Evolutionary conservation across 768 basidiomycete species (phyloP).

Genomic region (Tulasnella sp.): DNA sequence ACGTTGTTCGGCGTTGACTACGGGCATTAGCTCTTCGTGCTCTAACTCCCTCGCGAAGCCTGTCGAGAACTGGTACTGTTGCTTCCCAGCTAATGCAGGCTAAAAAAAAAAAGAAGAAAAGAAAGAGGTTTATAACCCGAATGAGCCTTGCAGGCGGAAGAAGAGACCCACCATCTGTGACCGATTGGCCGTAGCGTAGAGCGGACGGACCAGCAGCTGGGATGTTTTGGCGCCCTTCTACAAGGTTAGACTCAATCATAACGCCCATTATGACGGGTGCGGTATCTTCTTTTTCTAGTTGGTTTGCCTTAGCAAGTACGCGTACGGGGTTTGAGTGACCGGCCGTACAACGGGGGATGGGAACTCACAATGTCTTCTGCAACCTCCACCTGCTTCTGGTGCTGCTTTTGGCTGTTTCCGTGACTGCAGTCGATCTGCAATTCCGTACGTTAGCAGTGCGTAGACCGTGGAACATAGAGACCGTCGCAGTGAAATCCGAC

Average conservation of each 20-base stretch:
- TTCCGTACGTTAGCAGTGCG: background rate
- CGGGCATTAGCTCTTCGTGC: constrained; percentile 53
- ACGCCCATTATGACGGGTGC: constrained; percentile 80
- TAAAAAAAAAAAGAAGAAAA: no score
- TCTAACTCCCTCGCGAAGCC: constrained; percentile 84
- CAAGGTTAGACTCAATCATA: constrained; percentile 93
- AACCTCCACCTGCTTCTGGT: constrained; percentile 84
- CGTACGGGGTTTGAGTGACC: background rate
- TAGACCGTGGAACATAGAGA: background rate
- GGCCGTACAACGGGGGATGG: constrained; percentile 24
- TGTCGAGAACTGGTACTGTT: constrained; percentile 79
- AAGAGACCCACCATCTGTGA: constrained; percentile 61
- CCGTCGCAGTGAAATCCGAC: constrained; percentile 35
- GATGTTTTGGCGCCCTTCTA: constrained; percentile 76
- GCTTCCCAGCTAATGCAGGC: constrained; percentile 90
- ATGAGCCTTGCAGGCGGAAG: constrained; percentile 40
- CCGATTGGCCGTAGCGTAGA: constrained; percentile 80
- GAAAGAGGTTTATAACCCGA: constrained; percentile 35
- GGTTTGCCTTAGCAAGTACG: constrained; percentile 57
- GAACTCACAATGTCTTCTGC: constrained; percentile 81
- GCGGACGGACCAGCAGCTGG: constrained; percentile 69
- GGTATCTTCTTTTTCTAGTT: constrained; percentile 73
- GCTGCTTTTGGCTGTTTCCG: constrained; percentile 92
- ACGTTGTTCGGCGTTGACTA: background rate
- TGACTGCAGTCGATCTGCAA: constrained; percentile 92